Percentiles rank a stretch among this genome's conserved stretches.
Evolutionary conservation across 1,284 basidiomycete species (phyloP).

Genomic region (Papiliotrema nemorosa): DNA sequence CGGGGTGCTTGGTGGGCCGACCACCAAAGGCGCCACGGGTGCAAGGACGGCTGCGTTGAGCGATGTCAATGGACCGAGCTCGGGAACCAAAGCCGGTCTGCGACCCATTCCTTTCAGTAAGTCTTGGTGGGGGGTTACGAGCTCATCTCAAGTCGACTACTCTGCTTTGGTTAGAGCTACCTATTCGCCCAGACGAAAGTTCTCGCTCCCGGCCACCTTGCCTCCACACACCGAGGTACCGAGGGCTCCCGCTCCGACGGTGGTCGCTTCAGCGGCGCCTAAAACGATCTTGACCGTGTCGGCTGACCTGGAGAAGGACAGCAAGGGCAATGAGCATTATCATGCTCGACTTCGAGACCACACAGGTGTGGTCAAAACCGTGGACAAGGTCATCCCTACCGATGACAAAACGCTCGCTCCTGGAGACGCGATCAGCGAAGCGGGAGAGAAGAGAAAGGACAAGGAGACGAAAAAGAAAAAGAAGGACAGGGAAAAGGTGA

Average conservation of each 20-base stretch:
- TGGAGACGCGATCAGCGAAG: slow-evolving; percentile 6
- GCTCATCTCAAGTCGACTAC: slow-evolving; percentile 24
- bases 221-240: slow-evolving; percentile 1
- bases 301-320: slow-evolving; percentile 29
- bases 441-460: slow-evolving; percentile 10
- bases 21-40: slow-evolving; percentile 16
- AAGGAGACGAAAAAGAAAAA: slow-evolving; percentile 13
- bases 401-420: background rate
- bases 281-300: slow-evolving; percentile 29
- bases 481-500: slow-evolving; percentile 10
- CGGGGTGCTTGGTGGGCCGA: slow-evolving; percentile 21
- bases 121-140: background rate
- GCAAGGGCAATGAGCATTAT: slow-evolving; percentile 28
- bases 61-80: background rate
- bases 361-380: slow-evolving; percentile 12
- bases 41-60: slow-evolving; percentile 15
- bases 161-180: slow-evolving; percentile 21
- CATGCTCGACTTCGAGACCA: slow-evolving; percentile 31
- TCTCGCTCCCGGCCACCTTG: background rate
- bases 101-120: slow-evolving; percentile 26
- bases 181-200: slow-evolving; percentile 7
- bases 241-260: background rate
- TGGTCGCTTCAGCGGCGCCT: slow-evolving; percentile 6
- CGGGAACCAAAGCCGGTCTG: slow-evolving; percentile 24
- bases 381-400: background rate